Evolutionary conservation across 2,329 filamentous ascomycete genomes (phyloP).

Genomic region (Aurifilum marmelostoma): DNA sequence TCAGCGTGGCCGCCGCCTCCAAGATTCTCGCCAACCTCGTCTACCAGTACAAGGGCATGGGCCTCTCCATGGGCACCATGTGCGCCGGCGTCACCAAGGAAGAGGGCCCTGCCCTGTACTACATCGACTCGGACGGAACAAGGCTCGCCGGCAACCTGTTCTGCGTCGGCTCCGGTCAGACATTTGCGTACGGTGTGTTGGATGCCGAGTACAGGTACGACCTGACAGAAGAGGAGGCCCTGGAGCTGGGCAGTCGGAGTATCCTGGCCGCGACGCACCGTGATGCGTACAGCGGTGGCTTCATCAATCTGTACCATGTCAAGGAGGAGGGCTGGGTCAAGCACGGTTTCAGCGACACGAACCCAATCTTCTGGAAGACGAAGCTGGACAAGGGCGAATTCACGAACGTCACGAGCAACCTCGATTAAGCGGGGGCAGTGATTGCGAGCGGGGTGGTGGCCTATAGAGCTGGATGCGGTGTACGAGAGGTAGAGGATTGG

Average conservation of each 20-base stretch:
- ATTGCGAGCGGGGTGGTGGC: not conserved
- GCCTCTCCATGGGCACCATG: slow-evolving; percentile 99
- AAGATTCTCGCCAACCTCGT: slow-evolving; percentile 99
- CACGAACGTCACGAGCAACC: slow-evolving; percentile 83
- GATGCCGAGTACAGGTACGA: slow-evolving; percentile 96
- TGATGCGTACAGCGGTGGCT: slow-evolving; percentile 98
- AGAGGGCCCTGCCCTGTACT: slow-evolving; percentile 97
- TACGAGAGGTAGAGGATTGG: slow-evolving; percentile 2
- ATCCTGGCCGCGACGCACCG: slow-evolving; percentile 96
- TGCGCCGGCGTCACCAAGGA: slow-evolving; percentile 94
- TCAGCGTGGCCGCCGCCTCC: slow-evolving; percentile 93
- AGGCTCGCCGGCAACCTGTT: slow-evolving; percentile 92
- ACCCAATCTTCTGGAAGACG: slow-evolving; percentile 99
- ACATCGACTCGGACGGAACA: slow-evolving; percentile 97
- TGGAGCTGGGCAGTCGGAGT: slow-evolving; percentile 87
- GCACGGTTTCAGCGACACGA: slow-evolving; percentile 97
- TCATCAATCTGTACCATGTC: slow-evolving; percentile 98
- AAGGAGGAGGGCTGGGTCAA: slow-evolving; percentile 99
- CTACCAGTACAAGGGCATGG: slow-evolving; percentile 99
- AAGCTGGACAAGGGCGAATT: slow-evolving; percentile 99
- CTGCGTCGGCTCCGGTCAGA: slow-evolving; percentile 97
- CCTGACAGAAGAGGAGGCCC: slow-evolving; percentile 80
- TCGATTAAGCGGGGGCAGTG: slow-evolving; percentile 52
- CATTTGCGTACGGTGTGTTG: slow-evolving; percentile 96
- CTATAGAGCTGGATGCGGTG: slow-evolving; percentile 12